Base-by-base conservation (phyloP, 2,329 filamentous ascomycete genomes). In the Pestalotiopsis sp. region DNA sequence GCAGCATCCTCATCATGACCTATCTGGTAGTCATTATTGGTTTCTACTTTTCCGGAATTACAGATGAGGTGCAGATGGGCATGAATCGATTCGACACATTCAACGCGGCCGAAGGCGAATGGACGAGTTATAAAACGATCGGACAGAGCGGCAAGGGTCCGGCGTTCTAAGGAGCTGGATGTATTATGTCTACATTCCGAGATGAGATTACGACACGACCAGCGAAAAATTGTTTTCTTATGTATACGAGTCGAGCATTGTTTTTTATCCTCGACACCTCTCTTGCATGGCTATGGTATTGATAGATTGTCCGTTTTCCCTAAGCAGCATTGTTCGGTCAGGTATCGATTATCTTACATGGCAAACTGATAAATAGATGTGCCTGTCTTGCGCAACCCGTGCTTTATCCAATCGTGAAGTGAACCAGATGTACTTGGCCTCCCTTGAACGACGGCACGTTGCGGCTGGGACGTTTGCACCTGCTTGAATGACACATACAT, bases 11-110 rank as follows among this genome's bases (percentile, higher is more conserved):
- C 65, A 89, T 98, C 71, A 84, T 99, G 64, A 96, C 93, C 40
- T 99, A 99, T 78, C 81, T 98, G 26, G 96, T 98, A 35, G 94
- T 99, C 62, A 84, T 98, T 35, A 88, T 93, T 58, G 96, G 96
- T 1, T 99, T 97, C 83, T 98, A 94, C 81, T 92, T 97, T 68
- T 94, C 93, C 65, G 84, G 88, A 35, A 89, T 77, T 73, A 83
- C 83, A 14, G 78, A 82, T 17, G 56, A 74, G 11, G 73, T 73
- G 13, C 74, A 77, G 58, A 81, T 82, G 68, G 75, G 78, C 35
- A 81, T 77, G 68, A 79, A 82, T 68, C 80, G 87, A 52, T 89
- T 89, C 67, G 87, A 89, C 69, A 82, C 82, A 1, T 81, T 88
- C 78, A 82, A 82, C 20, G 73, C 74, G 1, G 81, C 88, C 69